Percentiles rank a stretch among this genome's conserved stretches.
Conservation (phyloP, 768 basidiomycete genomes). For the Cubamyces sp. region DNA sequence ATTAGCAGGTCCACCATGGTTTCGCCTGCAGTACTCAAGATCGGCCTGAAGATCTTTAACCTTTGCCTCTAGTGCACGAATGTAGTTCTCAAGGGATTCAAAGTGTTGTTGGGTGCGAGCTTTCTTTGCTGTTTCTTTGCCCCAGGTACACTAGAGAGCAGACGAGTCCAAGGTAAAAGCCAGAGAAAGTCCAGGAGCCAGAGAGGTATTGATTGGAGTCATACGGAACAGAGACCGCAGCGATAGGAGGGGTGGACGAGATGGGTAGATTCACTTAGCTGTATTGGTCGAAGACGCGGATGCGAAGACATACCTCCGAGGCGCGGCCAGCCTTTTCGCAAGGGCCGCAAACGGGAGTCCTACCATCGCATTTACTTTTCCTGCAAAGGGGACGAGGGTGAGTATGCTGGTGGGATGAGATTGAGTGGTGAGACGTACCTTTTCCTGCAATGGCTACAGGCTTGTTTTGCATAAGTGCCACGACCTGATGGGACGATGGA, state of each 20-base stretch:
- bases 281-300: background rate
- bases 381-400: slow-evolving; percentile 25
- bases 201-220: background rate
- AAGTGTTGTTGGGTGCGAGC: slow-evolving; percentile 40
- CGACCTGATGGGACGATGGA: slow-evolving; percentile 27
- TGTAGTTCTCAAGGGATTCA: slow-evolving; percentile 36
- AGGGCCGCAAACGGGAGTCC: slow-evolving; percentile 36
- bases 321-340: slow-evolving; percentile 33
- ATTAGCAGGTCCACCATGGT: slow-evolving; percentile 14
- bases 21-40: slow-evolving; percentile 22
- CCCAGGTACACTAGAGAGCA: slow-evolving; percentile 36
- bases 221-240: background rate
- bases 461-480: slow-evolving; percentile 38
- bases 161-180: background rate
- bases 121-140: slow-evolving; percentile 39
- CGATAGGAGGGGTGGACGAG: background rate
- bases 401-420: background rate
- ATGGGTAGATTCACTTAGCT: background rate
- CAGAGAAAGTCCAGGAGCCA: background rate
- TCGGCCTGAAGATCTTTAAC: slow-evolving; percentile 34
- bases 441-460: slow-evolving; percentile 39
- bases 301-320: slow-evolving; percentile 27
- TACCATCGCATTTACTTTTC: slow-evolving; percentile 40
- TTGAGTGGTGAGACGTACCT: slow-evolving; percentile 24
- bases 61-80: slow-evolving; percentile 32